A percentile compares a stretch with the other conserved stretches of the same genome.
phyloP scores from a whole-genome alignment of 805 yeast genomes.

The Saccharomycopsis schoenii region DNA sequence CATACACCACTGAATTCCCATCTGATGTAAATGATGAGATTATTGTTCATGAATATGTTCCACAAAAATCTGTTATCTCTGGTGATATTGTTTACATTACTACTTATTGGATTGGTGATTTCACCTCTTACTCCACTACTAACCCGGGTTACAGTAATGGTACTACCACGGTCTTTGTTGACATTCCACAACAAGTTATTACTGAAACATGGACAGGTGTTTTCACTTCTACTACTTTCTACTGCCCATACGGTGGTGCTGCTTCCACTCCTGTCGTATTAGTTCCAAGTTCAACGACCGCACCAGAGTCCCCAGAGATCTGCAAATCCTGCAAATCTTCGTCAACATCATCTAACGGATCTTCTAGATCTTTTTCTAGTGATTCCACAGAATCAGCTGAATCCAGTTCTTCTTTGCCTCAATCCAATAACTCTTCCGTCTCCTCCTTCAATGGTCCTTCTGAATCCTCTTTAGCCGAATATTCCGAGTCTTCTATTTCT shows the following conservation, averaged over 20 bases:
- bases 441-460: neutral
- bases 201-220: neutral
- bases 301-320: neutral
- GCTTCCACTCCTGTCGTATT: too few relatives aligned
- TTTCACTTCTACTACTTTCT: too few relatives aligned
- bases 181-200: neutral
- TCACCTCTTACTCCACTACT: neutral
- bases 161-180: neutral
- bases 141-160: neutral
- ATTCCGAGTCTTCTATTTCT: neutral
- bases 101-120: constrained; percentile 2
- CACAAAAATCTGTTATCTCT: neutral
- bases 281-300: neutral
- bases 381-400: neutral
- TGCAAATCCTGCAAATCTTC: neutral
- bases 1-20: neutral
- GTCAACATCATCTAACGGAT: neutral
- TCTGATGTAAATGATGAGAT: neutral
- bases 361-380: neutral
- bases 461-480: neutral
- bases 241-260: too few relatives aligned
- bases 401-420: neutral
- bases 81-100: neutral
- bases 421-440: neutral
- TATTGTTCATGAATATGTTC: neutral